Conservation (phyloP, 345 rosid species). For the Acer yangbiense region DNA sequence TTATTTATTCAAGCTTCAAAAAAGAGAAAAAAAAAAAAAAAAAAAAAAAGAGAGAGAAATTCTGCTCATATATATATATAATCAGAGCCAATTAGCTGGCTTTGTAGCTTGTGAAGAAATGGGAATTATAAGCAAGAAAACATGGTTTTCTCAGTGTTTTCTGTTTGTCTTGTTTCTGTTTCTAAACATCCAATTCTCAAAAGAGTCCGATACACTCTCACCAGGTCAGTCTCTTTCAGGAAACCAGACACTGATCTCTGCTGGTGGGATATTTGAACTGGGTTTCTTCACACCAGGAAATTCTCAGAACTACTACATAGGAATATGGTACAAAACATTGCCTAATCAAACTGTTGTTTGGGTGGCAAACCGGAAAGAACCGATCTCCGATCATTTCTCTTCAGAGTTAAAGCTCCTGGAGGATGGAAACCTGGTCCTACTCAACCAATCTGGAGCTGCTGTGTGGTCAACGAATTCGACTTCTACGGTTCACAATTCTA, state of each 20-base stretch:
- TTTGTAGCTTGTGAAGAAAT: background rate
- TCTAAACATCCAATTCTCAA: background rate
- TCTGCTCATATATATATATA: background rate
- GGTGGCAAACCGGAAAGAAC: conserved; percentile 32
- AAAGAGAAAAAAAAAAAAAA: background rate
- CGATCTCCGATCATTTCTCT: conserved; percentile 18
- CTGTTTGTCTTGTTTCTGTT: background rate
- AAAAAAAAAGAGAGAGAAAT: background rate
- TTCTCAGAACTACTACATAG: conserved; percentile 24
- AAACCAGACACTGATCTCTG: conserved; percentile 26
- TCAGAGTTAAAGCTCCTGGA: conserved; percentile 17
- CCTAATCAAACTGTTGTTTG: conserved; percentile 21
- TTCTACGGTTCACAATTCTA: conserved; percentile 6
- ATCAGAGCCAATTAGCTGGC: background rate
- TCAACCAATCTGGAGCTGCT: conserved; percentile 8
- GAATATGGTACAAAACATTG: conserved; percentile 31
- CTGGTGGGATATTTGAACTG: conserved; percentile 12
- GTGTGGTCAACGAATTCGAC: conserved; percentile 28
- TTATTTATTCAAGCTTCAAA: background rate
- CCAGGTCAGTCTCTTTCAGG: conserved; percentile 19
- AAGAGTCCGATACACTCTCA: conserved; percentile 4
- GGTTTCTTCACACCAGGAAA: conserved; percentile 38
- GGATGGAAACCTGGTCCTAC: conserved; percentile 28
- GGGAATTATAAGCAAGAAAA: background rate
- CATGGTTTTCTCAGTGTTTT: background rate